Base-by-base conservation (phyloP, 495 filamentous ascomycete genomes). In the Penicillium coffeae region DNA sequence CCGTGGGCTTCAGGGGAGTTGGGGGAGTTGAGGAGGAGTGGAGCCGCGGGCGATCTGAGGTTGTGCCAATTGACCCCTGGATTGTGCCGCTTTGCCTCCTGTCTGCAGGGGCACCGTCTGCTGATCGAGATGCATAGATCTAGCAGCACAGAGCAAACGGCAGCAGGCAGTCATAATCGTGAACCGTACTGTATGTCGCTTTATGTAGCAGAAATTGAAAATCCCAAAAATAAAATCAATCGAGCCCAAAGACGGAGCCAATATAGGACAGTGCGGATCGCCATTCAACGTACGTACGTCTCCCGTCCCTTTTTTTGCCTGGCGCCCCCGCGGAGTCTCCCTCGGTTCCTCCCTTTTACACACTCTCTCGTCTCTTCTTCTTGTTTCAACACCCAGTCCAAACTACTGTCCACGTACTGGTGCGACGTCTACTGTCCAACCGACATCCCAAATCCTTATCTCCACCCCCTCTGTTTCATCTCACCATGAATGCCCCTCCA, bases 401-500 rank as follows among this genome's bases (percentile, higher is more conserved):
- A 30, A 30, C 25, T 4, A 10, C 25, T 30, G 25, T 10, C 25
- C 25, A 30, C 25, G 25, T 30, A 30, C 25, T 30, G 25, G 25
- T 30, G 25, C 25, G 25, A 30, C 25, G 25, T 30, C 25, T 30
- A 30, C 25, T 14, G n/a, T 39, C 40, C 43, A 33, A 56, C 51
- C 49, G n/a, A 45, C 50, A 25, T 38, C 46, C 21, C 52, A 35
- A n/a, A 47, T 55, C 42, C 19, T 14, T 21, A 47, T 48, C 51
- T 52, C 60, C 50, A 60, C 54, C 34, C 50, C 21, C 35, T 40
- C 48, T 45, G 54, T 64, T 62, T 64, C 53, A 56, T 48, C 39
- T 59, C 52, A 50, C 52, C 18, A 73, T 71, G 68, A 70, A 63
- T 62, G 62, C 66, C 58, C 58, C 66, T 58, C 69, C 63, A 51